Percentiles rank a stretch among this genome's conserved stretches.
These are phyloP conservation scores for Pisolithus microcarpus DNA, from an alignment of 768 basidiomycete genomes.

Conservation along the genomic window DNA sequence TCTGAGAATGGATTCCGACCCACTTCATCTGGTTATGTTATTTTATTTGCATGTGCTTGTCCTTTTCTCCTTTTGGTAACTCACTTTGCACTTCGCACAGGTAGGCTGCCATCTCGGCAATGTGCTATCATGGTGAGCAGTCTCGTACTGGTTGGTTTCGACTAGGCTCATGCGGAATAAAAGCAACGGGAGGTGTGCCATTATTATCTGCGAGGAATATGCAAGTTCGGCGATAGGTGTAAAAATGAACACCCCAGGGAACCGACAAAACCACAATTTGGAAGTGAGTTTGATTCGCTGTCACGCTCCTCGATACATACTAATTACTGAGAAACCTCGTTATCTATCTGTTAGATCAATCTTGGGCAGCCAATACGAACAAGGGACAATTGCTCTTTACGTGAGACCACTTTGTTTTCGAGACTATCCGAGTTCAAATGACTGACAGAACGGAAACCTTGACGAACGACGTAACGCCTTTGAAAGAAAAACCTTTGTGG, in stretches of 20 bases:
- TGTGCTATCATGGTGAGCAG: background rate
- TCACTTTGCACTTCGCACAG: too few species aligned
- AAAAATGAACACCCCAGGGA: conserved; percentile 54
- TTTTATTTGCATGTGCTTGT: too few species aligned
- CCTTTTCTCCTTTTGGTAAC: too few species aligned
- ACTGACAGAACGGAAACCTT: conserved; percentile 52
- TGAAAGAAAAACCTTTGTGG: conserved; percentile 68
- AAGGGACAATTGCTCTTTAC: conserved; percentile 33
- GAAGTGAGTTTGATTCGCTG: conserved; percentile 36
- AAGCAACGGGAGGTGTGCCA: conserved; percentile 46
- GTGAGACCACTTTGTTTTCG: conserved; percentile 20
- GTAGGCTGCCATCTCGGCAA: too few species aligned
- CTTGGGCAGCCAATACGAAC: conserved; percentile 32
- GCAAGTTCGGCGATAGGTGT: conserved; percentile 60
- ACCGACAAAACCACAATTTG: conserved; percentile 35
- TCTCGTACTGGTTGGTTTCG: background rate
- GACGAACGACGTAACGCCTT: conserved; percentile 50
- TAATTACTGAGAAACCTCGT: too few species aligned
- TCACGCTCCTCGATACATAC: background rate
- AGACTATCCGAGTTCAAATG: background rate
- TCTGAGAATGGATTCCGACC: too few species aligned
- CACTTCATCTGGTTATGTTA: too few species aligned
- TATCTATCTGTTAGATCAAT: conserved; percentile 27
- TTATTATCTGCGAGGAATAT: conserved; percentile 56
- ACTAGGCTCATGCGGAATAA: background rate